A percentile compares a stretch with the other conserved stretches of the same genome.
These are phyloP conservation scores for Mollisia scopiformis DNA, from an alignment of 2,329 filamentous ascomycete genomes.

Conservation along the genomic window DNA sequence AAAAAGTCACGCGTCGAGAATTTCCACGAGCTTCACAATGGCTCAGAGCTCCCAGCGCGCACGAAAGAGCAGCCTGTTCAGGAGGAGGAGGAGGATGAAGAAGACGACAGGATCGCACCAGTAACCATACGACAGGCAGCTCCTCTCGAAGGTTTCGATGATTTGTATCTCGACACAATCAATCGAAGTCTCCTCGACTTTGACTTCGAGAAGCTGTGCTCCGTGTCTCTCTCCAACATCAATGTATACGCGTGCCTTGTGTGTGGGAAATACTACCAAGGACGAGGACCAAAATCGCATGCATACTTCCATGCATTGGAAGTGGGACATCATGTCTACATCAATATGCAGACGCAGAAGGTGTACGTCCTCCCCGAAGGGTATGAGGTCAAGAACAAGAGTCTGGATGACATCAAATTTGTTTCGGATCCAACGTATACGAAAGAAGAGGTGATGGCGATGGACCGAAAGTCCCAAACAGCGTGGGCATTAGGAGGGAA, in stretches of 20 bases:
- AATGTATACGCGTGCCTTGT: slow-evolving; percentile 98
- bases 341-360: slow-evolving; percentile 93
- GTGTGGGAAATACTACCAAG: slow-evolving; percentile 97
- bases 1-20: slow-evolving; percentile 57
- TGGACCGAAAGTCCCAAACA: slow-evolving; percentile 69
- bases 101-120: slow-evolving; percentile 38
- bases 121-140: slow-evolving; percentile 68
- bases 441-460: slow-evolving; percentile 74
- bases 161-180: slow-evolving; percentile 97
- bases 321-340: slow-evolving; percentile 93
- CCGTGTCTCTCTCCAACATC: slow-evolving; percentile 93
- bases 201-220: slow-evolving; percentile 98
- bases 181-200: slow-evolving; percentile 92
- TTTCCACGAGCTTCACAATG: slow-evolving; percentile 31
- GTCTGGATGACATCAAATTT: slow-evolving; percentile 96
- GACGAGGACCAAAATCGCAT: slow-evolving; percentile 89
- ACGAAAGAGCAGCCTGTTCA: slow-evolving; percentile 20
- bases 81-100: slow-evolving; percentile 32
- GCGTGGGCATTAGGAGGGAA: slow-evolving; percentile 81
- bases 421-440: slow-evolving; percentile 90
- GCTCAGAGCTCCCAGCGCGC: slow-evolving; percentile 35
- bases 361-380: slow-evolving; percentile 94
- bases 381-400: slow-evolving; percentile 94
- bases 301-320: slow-evolving; percentile 98
- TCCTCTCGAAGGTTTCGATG: slow-evolving; percentile 86